Evolutionary conservation across 2,329 filamentous ascomycete genomes (phyloP).

Genomic region (Hirsutella rhossiliensis): DNA sequence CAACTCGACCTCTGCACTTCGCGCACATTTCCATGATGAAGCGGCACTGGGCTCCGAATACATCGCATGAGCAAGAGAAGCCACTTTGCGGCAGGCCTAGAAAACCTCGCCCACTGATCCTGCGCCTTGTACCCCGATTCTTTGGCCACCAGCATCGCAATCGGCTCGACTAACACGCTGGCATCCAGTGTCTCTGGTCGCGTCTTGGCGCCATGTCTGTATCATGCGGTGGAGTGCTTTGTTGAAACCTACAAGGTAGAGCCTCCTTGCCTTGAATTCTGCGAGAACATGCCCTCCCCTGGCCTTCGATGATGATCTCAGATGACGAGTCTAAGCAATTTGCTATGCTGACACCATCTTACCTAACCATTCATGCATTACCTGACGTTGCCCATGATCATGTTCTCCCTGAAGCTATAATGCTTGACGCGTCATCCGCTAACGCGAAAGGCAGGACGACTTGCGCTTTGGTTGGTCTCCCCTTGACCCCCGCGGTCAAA

Average conservation of each 20-base stretch:
- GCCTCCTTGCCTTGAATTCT: neutral
- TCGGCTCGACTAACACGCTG: neutral
- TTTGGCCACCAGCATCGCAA: neutral
- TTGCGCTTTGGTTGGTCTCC: neutral
- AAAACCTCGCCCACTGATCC: constrained; percentile 98
- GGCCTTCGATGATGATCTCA: constrained; percentile 30
- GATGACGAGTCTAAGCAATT: constrained; percentile 73
- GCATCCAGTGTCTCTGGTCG: constrained; percentile 6
- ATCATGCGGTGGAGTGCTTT: too few species aligned
- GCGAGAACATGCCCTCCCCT: neutral
- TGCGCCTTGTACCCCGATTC: neutral
- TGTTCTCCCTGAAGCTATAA: constrained; percentile 1
- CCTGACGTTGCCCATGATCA: constrained; percentile 23
- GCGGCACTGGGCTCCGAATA: constrained; percentile 94
- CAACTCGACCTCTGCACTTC: constrained; percentile 6
- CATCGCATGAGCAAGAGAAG: constrained; percentile 62
- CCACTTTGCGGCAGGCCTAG: constrained; percentile 97
- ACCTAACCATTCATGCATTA: constrained; percentile 64
- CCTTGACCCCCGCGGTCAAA: neutral
- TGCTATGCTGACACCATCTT: constrained; percentile 57
- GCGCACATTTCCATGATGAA: constrained; percentile 54
- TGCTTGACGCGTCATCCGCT: neutral
- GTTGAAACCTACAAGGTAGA: neutral
- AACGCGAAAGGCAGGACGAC: neutral
- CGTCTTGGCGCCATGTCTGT: neutral